A percentile compares a stretch with the other conserved stretches of the same genome.
Evolutionary conservation across 2,329 filamentous ascomycete genomes (phyloP).

Genomic region (Cladosporium sphaerospermum): DNA sequence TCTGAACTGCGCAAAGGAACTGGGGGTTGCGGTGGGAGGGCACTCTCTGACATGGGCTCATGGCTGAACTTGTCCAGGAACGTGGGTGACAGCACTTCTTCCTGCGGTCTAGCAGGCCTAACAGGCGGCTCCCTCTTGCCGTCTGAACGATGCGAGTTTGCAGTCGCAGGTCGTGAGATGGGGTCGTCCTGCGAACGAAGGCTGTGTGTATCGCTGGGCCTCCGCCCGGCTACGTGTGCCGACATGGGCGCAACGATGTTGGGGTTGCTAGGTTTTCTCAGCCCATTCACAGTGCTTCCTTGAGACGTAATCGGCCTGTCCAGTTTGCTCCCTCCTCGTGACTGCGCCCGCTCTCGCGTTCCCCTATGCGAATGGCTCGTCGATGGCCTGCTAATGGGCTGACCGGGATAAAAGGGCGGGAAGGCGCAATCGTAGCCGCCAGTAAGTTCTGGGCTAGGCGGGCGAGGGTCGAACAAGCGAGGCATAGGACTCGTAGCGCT

Average conservation of each 20-base stretch:
- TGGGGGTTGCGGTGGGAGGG: slow-evolving; percentile 10
- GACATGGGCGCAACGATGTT: background rate
- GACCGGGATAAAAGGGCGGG: slow-evolving; percentile 41
- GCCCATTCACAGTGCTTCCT: slow-evolving; percentile 1
- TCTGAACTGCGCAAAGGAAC: slow-evolving; percentile 15
- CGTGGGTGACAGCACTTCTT: slow-evolving; percentile 22
- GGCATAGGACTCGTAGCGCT: slow-evolving; percentile 28
- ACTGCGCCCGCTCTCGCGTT: slow-evolving; percentile 22
- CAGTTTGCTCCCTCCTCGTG: slow-evolving; percentile 19
- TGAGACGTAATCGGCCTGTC: slow-evolving; percentile 14
- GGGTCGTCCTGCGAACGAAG: background rate
- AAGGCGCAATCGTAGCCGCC: slow-evolving; percentile 47
- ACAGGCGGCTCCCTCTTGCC: slow-evolving; percentile 20
- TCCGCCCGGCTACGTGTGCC: background rate
- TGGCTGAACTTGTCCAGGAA: slow-evolving; percentile 24
- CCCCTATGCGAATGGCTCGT: slow-evolving; percentile 22
- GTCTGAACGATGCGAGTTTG: slow-evolving; percentile 1
- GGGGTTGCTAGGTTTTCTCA: slow-evolving; percentile 7
- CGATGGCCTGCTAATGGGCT: slow-evolving; percentile 11
- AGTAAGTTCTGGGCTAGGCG: slow-evolving; percentile 38
- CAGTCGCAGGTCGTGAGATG: background rate
- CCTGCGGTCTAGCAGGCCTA: slow-evolving; percentile 26
- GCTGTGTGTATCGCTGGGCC: slow-evolving; percentile 2
- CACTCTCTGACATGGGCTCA: slow-evolving; percentile 16
- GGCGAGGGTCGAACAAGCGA: slow-evolving; percentile 25